Conservation (phyloP, 768 basidiomycete genomes). For the Fistulinella prunicolor region DNA sequence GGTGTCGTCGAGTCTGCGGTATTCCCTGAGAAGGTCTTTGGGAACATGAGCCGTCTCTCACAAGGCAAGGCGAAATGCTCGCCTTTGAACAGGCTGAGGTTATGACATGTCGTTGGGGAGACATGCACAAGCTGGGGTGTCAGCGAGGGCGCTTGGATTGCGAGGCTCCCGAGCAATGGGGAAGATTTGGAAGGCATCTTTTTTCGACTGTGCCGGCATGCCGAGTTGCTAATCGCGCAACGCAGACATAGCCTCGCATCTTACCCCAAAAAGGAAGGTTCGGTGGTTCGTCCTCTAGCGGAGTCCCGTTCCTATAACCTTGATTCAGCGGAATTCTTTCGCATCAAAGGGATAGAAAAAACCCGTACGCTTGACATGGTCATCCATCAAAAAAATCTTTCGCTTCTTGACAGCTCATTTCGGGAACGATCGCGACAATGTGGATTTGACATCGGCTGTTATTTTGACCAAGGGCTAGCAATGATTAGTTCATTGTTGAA, state of each 20-base stretch:
- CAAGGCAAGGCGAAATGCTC: conserved; percentile 9
- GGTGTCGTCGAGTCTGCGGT: conserved; percentile 74
- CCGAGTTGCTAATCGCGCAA: conserved; percentile 27
- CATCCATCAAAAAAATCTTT: not conserved
- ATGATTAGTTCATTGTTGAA: conserved; percentile 27
- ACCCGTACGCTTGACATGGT: not conserved
- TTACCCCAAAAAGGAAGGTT: conserved; percentile 31
- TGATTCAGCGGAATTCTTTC: not conserved
- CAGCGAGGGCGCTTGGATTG: conserved; percentile 60
- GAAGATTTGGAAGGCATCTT: conserved; percentile 40
- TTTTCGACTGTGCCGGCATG: conserved; percentile 25
- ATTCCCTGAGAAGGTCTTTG: conserved; percentile 77
- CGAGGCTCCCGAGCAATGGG: conserved; percentile 62
- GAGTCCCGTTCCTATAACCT: not conserved
- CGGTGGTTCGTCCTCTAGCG: conserved; percentile 16
- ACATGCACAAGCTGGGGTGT: conserved; percentile 68
- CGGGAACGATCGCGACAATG: conserved; percentile 16
- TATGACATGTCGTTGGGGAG: conserved; percentile 67
- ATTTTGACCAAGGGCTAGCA: conserved; percentile 9
- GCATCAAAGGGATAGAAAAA: conserved; percentile 1
- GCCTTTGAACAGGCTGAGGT: conserved; percentile 77
- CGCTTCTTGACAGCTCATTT: conserved; percentile 23
- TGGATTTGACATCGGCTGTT: conserved; percentile 25
- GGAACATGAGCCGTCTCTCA: conserved; percentile 15
- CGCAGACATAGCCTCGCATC: conserved; percentile 12